These are phyloP conservation scores for Xylogone sp. DNA, from an alignment of 2,329 filamentous ascomycete genomes.

Conservation along the genomic window DNA sequence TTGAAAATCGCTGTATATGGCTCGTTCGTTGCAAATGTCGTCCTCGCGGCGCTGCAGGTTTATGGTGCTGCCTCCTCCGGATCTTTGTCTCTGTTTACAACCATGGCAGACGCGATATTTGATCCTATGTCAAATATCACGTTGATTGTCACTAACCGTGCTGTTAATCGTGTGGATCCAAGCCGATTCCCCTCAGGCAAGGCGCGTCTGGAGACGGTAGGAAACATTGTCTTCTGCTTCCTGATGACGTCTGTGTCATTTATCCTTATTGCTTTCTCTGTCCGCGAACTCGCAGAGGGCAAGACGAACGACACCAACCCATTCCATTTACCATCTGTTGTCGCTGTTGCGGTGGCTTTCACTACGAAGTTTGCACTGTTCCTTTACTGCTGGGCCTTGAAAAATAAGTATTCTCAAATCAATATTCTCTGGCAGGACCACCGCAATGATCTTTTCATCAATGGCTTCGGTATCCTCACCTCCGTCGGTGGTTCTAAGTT, in stretches of 20 bases:
- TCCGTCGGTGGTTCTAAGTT: constrained; percentile 88
- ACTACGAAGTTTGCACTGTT: constrained; percentile 79
- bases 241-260: constrained; percentile 91
- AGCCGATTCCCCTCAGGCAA: constrained; percentile 88
- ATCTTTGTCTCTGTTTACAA: constrained; percentile 95
- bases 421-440: constrained; percentile 95
- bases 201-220: constrained; percentile 88
- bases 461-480: constrained; percentile 87
- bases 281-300: constrained; percentile 60
- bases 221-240: constrained; percentile 95
- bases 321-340: constrained; percentile 79
- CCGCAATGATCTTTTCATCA: constrained; percentile 95
- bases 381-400: constrained; percentile 86
- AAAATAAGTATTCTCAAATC: constrained; percentile 88
- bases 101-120: constrained; percentile 93
- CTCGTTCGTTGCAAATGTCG: constrained; percentile 74
- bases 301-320: constrained; percentile 46
- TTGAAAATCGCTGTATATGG: constrained; percentile 60
- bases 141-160: constrained; percentile 81
- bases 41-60: constrained; percentile 76
- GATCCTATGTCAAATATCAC: constrained; percentile 88
- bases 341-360: constrained; percentile 83
- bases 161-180: constrained; percentile 82
- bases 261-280: constrained; percentile 87
- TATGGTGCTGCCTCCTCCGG: constrained; percentile 84